Conservation (phyloP, 2,329 filamentous ascomycete species). For the Fusarium euwallaceae region DNA sequence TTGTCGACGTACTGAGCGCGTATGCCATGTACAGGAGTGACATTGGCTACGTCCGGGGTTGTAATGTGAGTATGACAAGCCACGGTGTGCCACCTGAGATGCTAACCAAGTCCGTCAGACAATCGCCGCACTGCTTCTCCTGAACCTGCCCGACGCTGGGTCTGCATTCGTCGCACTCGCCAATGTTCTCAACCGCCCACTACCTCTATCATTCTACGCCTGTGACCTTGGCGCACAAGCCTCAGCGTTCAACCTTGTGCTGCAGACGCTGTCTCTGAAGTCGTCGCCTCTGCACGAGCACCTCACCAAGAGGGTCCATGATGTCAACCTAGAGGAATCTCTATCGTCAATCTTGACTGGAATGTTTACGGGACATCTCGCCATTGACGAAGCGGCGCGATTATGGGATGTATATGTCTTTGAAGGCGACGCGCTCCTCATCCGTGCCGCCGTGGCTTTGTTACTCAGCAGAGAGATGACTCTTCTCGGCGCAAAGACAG, state of each 20-base stretch:
- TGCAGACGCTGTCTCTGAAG: conserved; percentile 76
- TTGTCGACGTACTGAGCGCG: conserved; percentile 81
- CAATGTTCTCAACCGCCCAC: conserved; percentile 81
- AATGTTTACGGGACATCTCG: conserved; percentile 73
- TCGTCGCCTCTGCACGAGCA: conserved; percentile 74
- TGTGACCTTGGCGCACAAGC: conserved; percentile 76
- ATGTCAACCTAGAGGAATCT: conserved; percentile 65
- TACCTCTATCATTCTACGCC: conserved; percentile 82
- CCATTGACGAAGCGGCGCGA: conserved; percentile 77
- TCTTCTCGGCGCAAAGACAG: conserved; percentile 61
- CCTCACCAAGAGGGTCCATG: conserved; percentile 64
- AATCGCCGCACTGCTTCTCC: conserved; percentile 78
- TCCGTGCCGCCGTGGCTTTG: conserved; percentile 78
- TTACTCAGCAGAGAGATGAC: conserved; percentile 67
- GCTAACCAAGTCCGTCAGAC: conserved; percentile 60
- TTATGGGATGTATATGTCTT: conserved; percentile 88
- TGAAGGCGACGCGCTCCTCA: conserved; percentile 80
- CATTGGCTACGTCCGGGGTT: conserved; percentile 81
- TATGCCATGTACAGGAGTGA: conserved; percentile 87
- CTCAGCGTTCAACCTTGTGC: conserved; percentile 76
- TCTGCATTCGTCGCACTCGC: conserved; percentile 79
- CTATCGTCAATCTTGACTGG: conserved; percentile 72
- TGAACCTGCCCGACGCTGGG: conserved; percentile 75
- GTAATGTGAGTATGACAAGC: conserved; percentile 71
- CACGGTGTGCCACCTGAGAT: conserved; percentile 13